Base-by-base conservation (phyloP, 768 basidiomycete genomes). In the Scleroderma citrinum region DNA sequence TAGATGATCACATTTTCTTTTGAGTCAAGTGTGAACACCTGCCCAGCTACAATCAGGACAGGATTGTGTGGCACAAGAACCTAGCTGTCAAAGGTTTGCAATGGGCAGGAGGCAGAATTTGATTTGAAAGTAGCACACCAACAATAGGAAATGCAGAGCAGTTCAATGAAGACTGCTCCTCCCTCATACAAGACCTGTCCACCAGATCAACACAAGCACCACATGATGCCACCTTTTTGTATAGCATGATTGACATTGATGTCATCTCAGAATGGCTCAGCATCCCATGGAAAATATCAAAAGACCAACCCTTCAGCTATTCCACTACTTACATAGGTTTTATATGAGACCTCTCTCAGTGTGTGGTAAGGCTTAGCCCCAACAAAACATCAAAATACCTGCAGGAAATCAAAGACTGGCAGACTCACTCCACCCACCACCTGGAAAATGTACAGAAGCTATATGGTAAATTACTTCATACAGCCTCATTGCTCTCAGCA, bases 161-260 rank as follows among this genome's bases (percentile, higher is more conserved):
- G 46, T 71, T 63, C 47, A 66, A 67, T 32, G 67, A 74, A 30
- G 66, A 73, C 30, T 52, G 48, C 44, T 10, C 3, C 12, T 2
- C 49, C 39, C 45, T 55, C 51, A 10, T 45, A 64, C 13, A 5
- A 0, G 61, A 69, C 40, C 57, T 61, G 1, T 68, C 67, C 0
- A 0, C 3, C 1, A 12, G 16, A 1, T 68, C 64, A 0, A 54
- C 61, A 0, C 50, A 61, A 0, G 61, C 59, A 2, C 8, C 16
- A 0, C 44, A 61, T 16, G 68, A 71, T 49, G 48, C 47, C 46
- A 59, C 7, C 47, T 29, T n/a, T n/a, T n/a, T n/a, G n/a, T n/a
- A n/a, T n/a, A n/a, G n/a, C n/a, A n/a, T n/a, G n/a, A n/a, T n/a
- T 1, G 72, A 76, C 50, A 71, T 78, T 30, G 64, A 76, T 38